phyloP scores from a whole-genome alignment of 129 eudicot genomes.

The Artemisia tridentata region DNA sequence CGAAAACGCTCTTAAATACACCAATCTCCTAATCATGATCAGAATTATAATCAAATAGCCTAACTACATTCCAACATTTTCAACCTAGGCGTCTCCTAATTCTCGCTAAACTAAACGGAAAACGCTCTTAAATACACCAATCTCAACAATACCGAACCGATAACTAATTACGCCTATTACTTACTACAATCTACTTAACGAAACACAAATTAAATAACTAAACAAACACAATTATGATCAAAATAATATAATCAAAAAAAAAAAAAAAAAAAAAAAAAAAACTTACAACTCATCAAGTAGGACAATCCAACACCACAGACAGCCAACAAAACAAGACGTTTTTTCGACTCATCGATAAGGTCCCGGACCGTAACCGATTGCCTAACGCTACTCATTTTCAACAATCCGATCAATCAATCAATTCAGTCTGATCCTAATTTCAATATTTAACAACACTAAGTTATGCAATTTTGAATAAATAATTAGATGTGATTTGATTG shows the following conservation, averaged over 20 bases:
- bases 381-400: constrained; percentile 58
- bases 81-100: no score
- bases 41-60: not conserved
- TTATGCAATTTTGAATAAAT: no score
- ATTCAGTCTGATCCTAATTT: not conserved
- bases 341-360: constrained; percentile 91
- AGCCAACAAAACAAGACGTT: constrained; percentile 71
- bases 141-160: no score
- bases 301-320: constrained; percentile 82
- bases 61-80: not conserved
- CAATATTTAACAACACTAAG: no score
- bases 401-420: constrained; percentile 14
- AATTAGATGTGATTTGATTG: no score
- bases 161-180: no score
- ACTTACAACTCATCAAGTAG: constrained; percentile 95
- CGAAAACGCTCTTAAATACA: no score
- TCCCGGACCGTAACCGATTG: constrained; percentile 60
- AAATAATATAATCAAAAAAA: not conserved
- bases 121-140: no score
- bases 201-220: not conserved
- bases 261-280: not conserved
- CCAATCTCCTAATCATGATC: no score
- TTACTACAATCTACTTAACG: not conserved
- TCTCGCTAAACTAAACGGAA: no score
- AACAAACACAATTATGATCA: not conserved